Evolutionary conservation across 2,329 filamentous ascomycete species (phyloP), one percentile per base, ranked within the genome.

Genomic region (Verticillium klebahnii): DNA sequence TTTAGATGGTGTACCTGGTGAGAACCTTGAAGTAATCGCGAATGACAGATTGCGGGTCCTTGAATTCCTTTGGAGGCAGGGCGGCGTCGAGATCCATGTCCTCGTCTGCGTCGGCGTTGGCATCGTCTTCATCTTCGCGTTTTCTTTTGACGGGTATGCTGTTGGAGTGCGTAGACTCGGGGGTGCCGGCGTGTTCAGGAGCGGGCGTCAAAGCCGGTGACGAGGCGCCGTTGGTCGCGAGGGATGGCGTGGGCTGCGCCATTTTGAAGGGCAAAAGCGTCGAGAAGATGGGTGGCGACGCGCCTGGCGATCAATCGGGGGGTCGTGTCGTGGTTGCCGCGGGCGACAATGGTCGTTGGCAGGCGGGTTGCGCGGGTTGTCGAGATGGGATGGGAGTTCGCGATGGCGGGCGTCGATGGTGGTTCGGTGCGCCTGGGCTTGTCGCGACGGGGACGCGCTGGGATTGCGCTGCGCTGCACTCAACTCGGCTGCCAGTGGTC

Each of bases 101-200:
- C 63, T 31, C 29, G 67, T 72, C 73, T 63, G 67, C 66, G 59
- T 66, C 60, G 57, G 40, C 56, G 40, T 62, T 65, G 14, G 65
- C 68, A 6, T 78, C 78, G 66, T 80, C 77, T 63, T 71, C 76
- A 58, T 75, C 73, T 68, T 85, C 83, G 79, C 85, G 85, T 76
- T 88, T 88, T 72, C 85, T 79, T 77, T 88, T 88, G 62, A 76
- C 75, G 31, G 78, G 72, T 37, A 77, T 68, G 60, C 71, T 69
- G 60, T 71, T 69, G 58, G 73, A 68, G 59, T 71, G 72, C 55
- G 68, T 69, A 62, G 70, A 66, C 40, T 73, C 69, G 60, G 66
- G 67, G 25, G 57, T 50, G 39, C 36, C 37, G 25, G 32, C 25
- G 15, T 39, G 37, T 7, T 58, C 57, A 50, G 57, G 29, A 25